Evolutionary conservation across 805 yeast genomes (phyloP), one percentile per base, ranked within the genome.

Genomic region (Brettanomyces sp.): DNA sequence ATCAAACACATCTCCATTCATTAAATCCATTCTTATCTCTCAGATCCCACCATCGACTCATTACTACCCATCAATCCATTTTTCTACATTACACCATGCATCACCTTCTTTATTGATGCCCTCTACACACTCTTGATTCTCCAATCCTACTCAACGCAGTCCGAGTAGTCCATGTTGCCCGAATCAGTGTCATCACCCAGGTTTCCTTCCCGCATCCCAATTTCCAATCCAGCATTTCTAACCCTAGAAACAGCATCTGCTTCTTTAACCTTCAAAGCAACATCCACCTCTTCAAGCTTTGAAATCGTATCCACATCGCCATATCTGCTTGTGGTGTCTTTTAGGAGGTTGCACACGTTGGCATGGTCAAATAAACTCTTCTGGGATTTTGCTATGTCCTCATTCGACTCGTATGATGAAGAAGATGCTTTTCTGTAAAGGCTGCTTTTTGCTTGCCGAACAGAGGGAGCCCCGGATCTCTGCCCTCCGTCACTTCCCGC

Each of bases 281-380:
- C 32, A 28, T 28, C 32, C 32, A 28, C 32, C 7, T 45, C 14
- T 9, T 6, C 21, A 36, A 39, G 41, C 48, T 12, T 35, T 35
- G n/a, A 28, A 46, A 58, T 47, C 1, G 54, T 47, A 42, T 55
- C 55, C 5, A 49, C 50, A 43, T 54, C 35, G 5, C 57, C 58
- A 41, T 50, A 53, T 22, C 55, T 45, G 42, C 46, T 48, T 14
- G 49, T 52, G 11, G 48, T 51, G 22, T 47, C 46, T 36, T 55
- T 56, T 44, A 56, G 46, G 4, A 51, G 45, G 13, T 49, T 46
- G 34, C 49, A 51, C 13, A 56, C 47, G 38, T 56, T 56, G 0
- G 52, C 51, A 40, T 51, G 45, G 22, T 45, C 46, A 28, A 52
- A 49, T 4, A 55, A 40, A 14, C 42, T 46, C 24, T 37, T 44